Evolutionary conservation across 306 rosid species (phyloP).

Genomic region (Quercus alba): DNA sequence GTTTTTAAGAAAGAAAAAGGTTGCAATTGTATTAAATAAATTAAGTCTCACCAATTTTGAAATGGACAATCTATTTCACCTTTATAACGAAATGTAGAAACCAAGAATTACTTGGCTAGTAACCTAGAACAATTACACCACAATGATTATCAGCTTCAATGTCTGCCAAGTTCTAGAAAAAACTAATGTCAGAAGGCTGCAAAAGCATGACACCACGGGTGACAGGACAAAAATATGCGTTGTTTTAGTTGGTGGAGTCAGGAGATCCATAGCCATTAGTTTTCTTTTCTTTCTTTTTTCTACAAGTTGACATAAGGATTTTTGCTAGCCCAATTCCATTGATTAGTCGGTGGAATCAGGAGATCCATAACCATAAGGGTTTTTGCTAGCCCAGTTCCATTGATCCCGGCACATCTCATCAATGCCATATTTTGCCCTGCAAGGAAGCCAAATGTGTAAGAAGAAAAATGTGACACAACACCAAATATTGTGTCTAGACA

Average conservation of each 20-base stretch:
- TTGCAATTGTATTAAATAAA: neutral
- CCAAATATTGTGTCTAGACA: neutral
- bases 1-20: neutral
- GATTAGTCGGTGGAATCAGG: conserved; percentile 44
- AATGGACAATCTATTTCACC: neutral
- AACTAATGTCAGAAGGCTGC: conserved; percentile 35
- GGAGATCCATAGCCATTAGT: conserved; percentile 70
- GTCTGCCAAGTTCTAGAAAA: neutral
- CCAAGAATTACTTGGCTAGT: conserved; percentile 31
- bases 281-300: no score
- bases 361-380: conserved; percentile 86
- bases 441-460: conserved; percentile 12
- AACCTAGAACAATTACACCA: conserved; percentile 30
- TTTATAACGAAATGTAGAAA: neutral
- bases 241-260: conserved; percentile 28
- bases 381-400: conserved; percentile 99
- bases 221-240: conserved; percentile 8
- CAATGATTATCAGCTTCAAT: conserved; percentile 19
- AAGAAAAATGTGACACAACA: neutral
- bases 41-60: neutral
- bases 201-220: conserved; percentile 17
- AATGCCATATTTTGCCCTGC: conserved; percentile 86
- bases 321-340: conserved; percentile 99
- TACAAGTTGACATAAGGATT: conserved; percentile 53
- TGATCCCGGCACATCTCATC: conserved; percentile 97